phyloP scores from a whole-genome alignment of 768 basidiomycete genomes.

The Mycena rebaudengoi region DNA sequence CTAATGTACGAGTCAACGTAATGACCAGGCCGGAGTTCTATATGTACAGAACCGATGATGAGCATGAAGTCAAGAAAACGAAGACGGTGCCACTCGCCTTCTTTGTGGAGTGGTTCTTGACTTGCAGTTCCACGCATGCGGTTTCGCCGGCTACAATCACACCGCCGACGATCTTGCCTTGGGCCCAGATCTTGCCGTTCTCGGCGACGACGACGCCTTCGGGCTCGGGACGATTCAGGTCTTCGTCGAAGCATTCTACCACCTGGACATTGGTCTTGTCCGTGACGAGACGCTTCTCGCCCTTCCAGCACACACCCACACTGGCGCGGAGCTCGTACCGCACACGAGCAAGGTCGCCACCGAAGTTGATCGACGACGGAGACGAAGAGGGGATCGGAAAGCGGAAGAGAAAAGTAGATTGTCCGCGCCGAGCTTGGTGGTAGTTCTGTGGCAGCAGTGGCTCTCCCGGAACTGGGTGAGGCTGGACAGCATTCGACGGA shows the following conservation, averaged over 20 bases:
- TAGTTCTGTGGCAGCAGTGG: conserved; percentile 70
- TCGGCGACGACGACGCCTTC: conserved; percentile 77
- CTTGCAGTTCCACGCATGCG: conserved; percentile 77
- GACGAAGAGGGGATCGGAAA: conserved; percentile 73
- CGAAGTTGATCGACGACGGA: conserved; percentile 78
- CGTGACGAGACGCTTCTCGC: conserved; percentile 73
- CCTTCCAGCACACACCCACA: conserved; percentile 79
- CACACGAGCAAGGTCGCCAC: conserved; percentile 70
- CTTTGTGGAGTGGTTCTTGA: conserved; percentile 84
- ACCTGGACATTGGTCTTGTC: conserved; percentile 70
- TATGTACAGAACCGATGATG: too few species aligned
- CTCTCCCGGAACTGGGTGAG: conserved; percentile 65
- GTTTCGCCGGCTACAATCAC: conserved; percentile 73
- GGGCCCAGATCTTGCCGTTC: conserved; percentile 81
- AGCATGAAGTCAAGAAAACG: conserved; percentile 5
- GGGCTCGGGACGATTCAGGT: conserved; percentile 48
- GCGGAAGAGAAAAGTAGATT: conserved; percentile 83
- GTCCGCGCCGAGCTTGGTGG: conserved; percentile 77
- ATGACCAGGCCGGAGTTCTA: conserved; percentile 77
- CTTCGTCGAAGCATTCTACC: conserved; percentile 62
- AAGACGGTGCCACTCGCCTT: conserved; percentile 57
- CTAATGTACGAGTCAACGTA: conserved; percentile 66
- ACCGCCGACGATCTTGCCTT: conserved; percentile 70
- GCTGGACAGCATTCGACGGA: conserved; percentile 83
- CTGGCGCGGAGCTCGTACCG: conserved; percentile 79